A percentile compares a stretch with the other conserved stretches of the same genome.
phyloP scores from a whole-genome alignment of 345 rosid genomes.

The Clarkia xantiana region DNA sequence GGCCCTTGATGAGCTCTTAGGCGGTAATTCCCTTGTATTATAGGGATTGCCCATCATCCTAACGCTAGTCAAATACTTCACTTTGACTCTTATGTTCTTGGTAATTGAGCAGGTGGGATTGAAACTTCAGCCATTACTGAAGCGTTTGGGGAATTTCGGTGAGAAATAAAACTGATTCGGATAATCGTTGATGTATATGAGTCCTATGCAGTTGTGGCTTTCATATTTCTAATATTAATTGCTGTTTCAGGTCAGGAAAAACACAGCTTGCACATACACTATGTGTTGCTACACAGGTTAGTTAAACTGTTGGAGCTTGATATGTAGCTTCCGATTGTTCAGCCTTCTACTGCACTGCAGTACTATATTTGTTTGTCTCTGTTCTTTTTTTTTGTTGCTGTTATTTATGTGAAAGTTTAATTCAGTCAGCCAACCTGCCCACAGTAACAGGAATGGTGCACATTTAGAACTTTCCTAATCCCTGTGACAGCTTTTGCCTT shows the following conservation, averaged over 20 bases:
- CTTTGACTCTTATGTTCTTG: not conserved
- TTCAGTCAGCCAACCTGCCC: too few species aligned
- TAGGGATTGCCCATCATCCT: not conserved
- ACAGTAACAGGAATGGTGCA: too few species aligned
- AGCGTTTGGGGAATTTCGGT: constrained; percentile 94
- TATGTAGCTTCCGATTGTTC: too few species aligned
- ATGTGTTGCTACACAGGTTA: constrained; percentile 77
- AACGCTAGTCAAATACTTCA: not conserved
- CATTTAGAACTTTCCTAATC: too few species aligned
- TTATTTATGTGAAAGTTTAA: too few species aligned
- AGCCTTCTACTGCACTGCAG: too few species aligned
- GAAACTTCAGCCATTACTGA: constrained; percentile 72
- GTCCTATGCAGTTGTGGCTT: too few species aligned
- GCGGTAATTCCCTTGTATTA: constrained; percentile 25
- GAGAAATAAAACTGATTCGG: constrained; percentile 12
- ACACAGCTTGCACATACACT: constrained; percentile 84
- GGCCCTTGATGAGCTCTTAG: constrained; percentile 83
- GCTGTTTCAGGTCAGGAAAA: constrained; percentile 63
- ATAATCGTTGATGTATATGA: too few species aligned
- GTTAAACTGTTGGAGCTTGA: constrained; percentile 1
- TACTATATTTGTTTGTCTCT: too few species aligned
- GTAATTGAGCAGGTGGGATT: constrained; percentile 51
- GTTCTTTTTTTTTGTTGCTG: too few species aligned
- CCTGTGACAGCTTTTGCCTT: too few species aligned
- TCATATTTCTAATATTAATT: not conserved